Percentiles rank a stretch among this genome's conserved stretches.
phyloP scores from a whole-genome alignment of 345 rosid species.

The Punica granatum region DNA sequence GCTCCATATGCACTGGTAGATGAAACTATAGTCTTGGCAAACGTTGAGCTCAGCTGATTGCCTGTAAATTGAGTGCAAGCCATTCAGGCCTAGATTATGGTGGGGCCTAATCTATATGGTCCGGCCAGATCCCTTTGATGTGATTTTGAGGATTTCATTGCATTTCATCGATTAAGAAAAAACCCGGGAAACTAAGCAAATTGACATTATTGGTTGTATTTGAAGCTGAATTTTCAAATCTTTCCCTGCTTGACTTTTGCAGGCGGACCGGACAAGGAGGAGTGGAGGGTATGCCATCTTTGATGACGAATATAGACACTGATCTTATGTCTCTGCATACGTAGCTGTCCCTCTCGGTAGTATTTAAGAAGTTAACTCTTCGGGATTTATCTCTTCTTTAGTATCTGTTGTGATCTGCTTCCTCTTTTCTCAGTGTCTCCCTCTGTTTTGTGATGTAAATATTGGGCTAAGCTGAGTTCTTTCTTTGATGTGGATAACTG shows the following conservation, averaged over 20 bases:
- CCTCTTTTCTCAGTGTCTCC: background rate
- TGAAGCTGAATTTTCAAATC: background rate
- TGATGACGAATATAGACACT: background rate
- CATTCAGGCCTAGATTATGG: too few relatives aligned
- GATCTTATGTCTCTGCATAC: background rate
- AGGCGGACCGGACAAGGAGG: constrained; percentile 1
- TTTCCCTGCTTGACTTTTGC: background rate
- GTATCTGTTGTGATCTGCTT: background rate
- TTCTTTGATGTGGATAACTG: background rate
- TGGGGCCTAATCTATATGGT: too few relatives aligned
- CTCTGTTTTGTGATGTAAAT: background rate
- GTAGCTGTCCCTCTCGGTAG: background rate
- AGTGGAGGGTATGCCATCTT: background rate
- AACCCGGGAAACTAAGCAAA: too few relatives aligned
- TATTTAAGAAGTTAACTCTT: background rate
- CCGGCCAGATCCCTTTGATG: too few relatives aligned
- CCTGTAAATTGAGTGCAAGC: too few relatives aligned
- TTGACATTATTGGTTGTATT: background rate
- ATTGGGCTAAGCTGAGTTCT: background rate
- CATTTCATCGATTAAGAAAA: too few relatives aligned
- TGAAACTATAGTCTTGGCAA: too few relatives aligned
- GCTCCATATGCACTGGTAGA: too few relatives aligned
- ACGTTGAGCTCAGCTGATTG: too few relatives aligned
- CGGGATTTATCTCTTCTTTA: background rate
- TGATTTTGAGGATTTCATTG: too few relatives aligned